These are phyloP conservation scores for Fusarium transvaalense DNA, from an alignment of 2,329 filamentous ascomycete species.

Conservation along the genomic window DNA sequence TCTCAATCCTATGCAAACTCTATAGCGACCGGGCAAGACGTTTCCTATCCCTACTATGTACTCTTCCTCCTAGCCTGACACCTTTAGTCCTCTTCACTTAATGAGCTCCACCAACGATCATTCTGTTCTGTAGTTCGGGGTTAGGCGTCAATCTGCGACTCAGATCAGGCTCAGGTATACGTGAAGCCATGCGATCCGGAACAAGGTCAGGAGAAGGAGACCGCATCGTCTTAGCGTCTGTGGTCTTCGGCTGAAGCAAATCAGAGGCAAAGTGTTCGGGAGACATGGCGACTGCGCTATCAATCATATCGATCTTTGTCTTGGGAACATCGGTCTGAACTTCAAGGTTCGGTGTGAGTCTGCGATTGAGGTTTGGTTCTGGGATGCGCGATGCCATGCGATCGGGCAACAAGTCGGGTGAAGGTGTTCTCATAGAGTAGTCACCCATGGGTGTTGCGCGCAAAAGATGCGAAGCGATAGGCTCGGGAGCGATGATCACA, in stretches of 20 bases:
- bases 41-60: conserved; percentile 13
- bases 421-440: conserved; percentile 67
- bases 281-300: conserved; percentile 62
- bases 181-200: conserved; percentile 72
- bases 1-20: conserved; percentile 5
- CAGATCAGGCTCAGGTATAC: conserved; percentile 64
- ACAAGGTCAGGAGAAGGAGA: conserved; percentile 70
- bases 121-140: conserved; percentile 58
- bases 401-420: conserved; percentile 72
- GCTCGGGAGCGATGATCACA: conserved; percentile 66
- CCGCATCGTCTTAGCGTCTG: conserved; percentile 66
- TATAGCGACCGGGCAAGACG: conserved; percentile 38
- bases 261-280: conserved; percentile 68
- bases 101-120: conserved; percentile 44
- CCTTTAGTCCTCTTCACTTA: background rate
- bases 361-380: conserved; percentile 59
- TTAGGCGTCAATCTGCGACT: conserved; percentile 62
- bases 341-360: conserved; percentile 63
- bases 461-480: conserved; percentile 66
- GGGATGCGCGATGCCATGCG: conserved; percentile 70
- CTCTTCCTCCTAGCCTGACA: background rate
- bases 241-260: conserved; percentile 65
- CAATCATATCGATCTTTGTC: conserved; percentile 59
- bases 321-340: conserved; percentile 63
- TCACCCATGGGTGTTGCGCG: conserved; percentile 68